A percentile compares a stretch with the other conserved stretches of the same genome.
These are phyloP conservation scores for Aspergillus ruber DNA, from an alignment of 2,329 filamentous ascomycete species.

Conservation along the genomic window DNA sequence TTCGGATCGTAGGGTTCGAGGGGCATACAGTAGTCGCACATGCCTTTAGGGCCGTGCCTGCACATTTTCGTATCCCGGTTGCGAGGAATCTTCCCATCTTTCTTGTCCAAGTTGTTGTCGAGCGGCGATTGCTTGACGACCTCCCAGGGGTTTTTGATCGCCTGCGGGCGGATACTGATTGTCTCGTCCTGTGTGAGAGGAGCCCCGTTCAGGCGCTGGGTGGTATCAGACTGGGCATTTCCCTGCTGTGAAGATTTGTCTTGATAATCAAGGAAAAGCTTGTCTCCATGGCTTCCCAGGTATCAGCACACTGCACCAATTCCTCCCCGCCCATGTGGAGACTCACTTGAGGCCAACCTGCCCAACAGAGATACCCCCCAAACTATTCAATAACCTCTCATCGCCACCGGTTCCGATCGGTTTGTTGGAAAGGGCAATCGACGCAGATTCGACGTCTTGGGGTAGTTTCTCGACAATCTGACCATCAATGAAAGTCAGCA, in stretches of 20 bases:
- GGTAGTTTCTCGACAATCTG: constrained; percentile 57
- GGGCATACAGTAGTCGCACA: constrained; percentile 99
- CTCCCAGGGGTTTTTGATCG: constrained; percentile 87
- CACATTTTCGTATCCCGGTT: constrained; percentile 78
- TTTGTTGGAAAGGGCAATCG: constrained; percentile 54
- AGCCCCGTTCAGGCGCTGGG: constrained; percentile 33
- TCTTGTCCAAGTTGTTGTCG: constrained; percentile 78
- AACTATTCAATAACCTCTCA: constrained; percentile 45
- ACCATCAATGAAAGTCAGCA: constrained; percentile 6
- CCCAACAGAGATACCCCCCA: constrained; percentile 51
- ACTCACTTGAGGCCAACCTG: constrained; percentile 53
- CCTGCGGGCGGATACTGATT: constrained; percentile 52
- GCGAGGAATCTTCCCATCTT: constrained; percentile 81
- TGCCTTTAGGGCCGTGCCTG: constrained; percentile 89
- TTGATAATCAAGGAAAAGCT: constrained; percentile 79
- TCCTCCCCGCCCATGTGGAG: background rate
- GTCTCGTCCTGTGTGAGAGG: constrained; percentile 47
- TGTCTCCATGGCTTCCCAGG: constrained; percentile 68
- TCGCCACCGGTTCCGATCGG: constrained; percentile 52
- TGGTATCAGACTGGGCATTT: constrained; percentile 19
- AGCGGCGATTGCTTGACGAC: constrained; percentile 78
- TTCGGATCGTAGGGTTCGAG: constrained; percentile 86
- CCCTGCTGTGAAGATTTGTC: constrained; percentile 50
- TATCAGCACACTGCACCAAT: background rate
- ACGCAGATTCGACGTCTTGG: constrained; percentile 47